Evolutionary conservation across 1,284 basidiomycete genomes (phyloP).

Genomic region (Meira nashicola): DNA sequence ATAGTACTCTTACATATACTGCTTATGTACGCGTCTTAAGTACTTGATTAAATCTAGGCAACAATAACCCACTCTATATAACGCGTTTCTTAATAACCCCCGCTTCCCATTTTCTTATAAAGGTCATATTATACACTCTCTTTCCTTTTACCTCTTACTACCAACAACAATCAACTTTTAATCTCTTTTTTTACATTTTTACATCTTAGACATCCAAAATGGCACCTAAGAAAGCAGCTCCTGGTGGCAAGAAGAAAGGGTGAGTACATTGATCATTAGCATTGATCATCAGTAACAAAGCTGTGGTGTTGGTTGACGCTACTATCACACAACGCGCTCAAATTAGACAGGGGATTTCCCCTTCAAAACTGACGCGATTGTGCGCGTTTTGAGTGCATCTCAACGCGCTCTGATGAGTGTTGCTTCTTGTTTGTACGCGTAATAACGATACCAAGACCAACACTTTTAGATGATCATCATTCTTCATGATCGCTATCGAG

Average conservation of each 20-base stretch:
- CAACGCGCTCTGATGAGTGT: background rate
- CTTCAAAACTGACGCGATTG: conserved; percentile 3
- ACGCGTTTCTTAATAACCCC: too few species aligned
- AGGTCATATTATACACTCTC: background rate
- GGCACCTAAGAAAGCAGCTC: conserved; percentile 10
- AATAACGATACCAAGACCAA: background rate
- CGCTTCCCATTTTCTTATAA: too few species aligned
- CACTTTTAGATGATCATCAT: background rate
- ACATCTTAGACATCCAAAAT: conserved; percentile 1
- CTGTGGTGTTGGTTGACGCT: background rate
- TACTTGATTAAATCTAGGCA: too few species aligned
- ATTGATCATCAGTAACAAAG: background rate
- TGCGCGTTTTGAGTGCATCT: background rate
- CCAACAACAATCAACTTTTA: background rate
- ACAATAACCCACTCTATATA: too few species aligned
- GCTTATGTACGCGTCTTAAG: too few species aligned
- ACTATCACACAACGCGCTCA: background rate
- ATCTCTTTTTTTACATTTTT: background rate
- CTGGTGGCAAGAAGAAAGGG: conserved; percentile 10
- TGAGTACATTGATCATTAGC: conserved; percentile 4
- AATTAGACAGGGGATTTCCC: background rate
- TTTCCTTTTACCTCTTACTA: background rate
- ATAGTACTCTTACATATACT: too few species aligned
- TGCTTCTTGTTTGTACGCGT: background rate
- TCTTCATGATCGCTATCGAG: background rate